Evolutionary conservation across 163 green algal species (phyloP).

Genomic region (Coccomyxa subellipsoidea): DNA sequence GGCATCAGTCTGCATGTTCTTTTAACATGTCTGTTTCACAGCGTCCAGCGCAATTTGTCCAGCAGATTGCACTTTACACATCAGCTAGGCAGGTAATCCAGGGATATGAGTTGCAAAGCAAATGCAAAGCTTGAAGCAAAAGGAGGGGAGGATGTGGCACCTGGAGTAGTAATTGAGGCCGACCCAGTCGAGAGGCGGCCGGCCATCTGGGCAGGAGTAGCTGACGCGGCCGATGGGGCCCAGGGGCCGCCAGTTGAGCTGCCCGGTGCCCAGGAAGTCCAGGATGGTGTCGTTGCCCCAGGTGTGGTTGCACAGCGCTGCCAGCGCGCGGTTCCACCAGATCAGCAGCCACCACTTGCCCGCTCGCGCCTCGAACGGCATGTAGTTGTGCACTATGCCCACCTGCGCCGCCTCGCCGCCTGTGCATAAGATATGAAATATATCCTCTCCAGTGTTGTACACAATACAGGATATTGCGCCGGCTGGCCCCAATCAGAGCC

Average conservation of each 20-base stretch:
- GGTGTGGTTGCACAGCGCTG: neutral
- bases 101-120: too few species aligned
- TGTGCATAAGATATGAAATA: conserved; percentile 10
- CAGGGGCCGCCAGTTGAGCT: conserved; percentile 58
- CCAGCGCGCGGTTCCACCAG: neutral
- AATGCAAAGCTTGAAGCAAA: too few species aligned
- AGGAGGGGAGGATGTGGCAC: too few species aligned
- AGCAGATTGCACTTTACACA: too few species aligned
- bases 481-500: neutral
- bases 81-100: too few species aligned
- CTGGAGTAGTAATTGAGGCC: conserved; percentile 82
- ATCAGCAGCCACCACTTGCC: neutral
- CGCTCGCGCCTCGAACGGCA: conserved; percentile 48
- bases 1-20: too few species aligned
- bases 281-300: conserved; percentile 52
- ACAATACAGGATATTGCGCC: too few species aligned
- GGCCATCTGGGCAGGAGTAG: conserved; percentile 20
- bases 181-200: conserved; percentile 63
- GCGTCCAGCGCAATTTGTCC: too few species aligned
- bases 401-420: conserved; percentile 50
- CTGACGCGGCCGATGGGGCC: conserved; percentile 26
- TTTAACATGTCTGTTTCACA: too few species aligned
- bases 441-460: too few species aligned
- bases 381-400: conserved; percentile 73
- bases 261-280: conserved; percentile 69